Evolutionary conservation across 2,329 filamentous ascomycete species (phyloP).

Genomic region (Chrysosporium queenslandicum): DNA sequence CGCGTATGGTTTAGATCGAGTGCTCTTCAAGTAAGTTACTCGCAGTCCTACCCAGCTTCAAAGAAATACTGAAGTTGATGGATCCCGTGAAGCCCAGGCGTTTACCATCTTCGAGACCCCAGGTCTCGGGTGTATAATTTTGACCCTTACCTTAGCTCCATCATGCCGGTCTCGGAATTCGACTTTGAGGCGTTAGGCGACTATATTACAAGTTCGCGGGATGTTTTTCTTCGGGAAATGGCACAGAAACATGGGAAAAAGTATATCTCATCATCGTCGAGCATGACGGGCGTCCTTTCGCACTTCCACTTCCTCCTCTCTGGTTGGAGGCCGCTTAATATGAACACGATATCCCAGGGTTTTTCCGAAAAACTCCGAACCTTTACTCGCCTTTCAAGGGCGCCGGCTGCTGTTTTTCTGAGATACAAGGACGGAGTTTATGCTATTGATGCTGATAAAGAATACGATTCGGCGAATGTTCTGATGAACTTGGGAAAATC

Average conservation of each 20-base stretch:
- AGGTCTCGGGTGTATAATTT: conserved; percentile 89
- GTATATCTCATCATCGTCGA: conserved; percentile 92
- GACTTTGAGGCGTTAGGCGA: conserved; percentile 77
- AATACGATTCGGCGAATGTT: conserved; percentile 74
- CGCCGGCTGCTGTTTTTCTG: conserved; percentile 71
- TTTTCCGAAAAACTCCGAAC: conserved; percentile 53
- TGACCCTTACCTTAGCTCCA: conserved; percentile 81
- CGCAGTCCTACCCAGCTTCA: background rate
- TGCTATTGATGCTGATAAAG: conserved; percentile 91
- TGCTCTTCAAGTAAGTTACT: conserved; percentile 68
- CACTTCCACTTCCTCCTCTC: conserved; percentile 94
- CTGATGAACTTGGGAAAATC: conserved; percentile 89
- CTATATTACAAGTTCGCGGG: conserved; percentile 87
- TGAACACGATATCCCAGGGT: conserved; percentile 53
- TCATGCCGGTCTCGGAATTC: conserved; percentile 90
- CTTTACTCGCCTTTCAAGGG: conserved; percentile 63
- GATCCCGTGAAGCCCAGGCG: conserved; percentile 50
- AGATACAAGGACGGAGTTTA: conserved; percentile 76
- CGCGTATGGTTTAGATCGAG: conserved; percentile 67
- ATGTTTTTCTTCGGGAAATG: conserved; percentile 58
- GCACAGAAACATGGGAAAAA: conserved; percentile 59
- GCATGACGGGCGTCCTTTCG: conserved; percentile 76
- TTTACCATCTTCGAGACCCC: conserved; percentile 83
- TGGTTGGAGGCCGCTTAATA: conserved; percentile 63
- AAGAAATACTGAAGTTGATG: background rate